A percentile compares a stretch with the other conserved stretches of the same genome.
These are phyloP conservation scores for Cicer yamashitae DNA, from an alignment of 306 rosid species.

Conservation along the genomic window DNA sequence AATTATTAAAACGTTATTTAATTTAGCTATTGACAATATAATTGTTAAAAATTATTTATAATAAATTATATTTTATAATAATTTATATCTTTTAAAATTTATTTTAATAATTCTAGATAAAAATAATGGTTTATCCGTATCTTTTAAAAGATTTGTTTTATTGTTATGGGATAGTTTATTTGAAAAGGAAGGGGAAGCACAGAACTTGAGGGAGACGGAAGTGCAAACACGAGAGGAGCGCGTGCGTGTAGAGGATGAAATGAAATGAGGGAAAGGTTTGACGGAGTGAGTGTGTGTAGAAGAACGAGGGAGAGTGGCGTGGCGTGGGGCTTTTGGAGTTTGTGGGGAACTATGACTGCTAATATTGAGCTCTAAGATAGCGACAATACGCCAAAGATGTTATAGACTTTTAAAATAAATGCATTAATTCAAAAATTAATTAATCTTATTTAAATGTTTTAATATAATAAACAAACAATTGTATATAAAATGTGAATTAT, in stretches of 20 bases:
- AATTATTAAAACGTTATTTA: too few relatives aligned
- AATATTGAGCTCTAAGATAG: slow-evolving; percentile 49
- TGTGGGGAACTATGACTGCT: slow-evolving; percentile 56
- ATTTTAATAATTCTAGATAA: too few relatives aligned
- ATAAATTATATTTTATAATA: too few relatives aligned
- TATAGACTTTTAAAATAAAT: slow-evolving; percentile 43
- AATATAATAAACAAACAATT: too few relatives aligned
- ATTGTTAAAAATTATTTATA: too few relatives aligned
- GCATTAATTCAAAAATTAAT: too few relatives aligned
- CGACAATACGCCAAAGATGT: slow-evolving; percentile 56
- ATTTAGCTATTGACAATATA: too few relatives aligned
- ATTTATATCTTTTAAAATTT: too few relatives aligned
- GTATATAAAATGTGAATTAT: too few relatives aligned
- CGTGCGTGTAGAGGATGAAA: slow-evolving; percentile 23
- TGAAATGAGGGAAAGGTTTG: slow-evolving; percentile 8
- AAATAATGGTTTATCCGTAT: too few relatives aligned
- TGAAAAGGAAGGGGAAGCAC: neutral
- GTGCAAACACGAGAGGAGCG: slow-evolving; percentile 23
- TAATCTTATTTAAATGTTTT: too few relatives aligned
- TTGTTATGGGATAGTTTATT: neutral
- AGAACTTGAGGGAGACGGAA: neutral
- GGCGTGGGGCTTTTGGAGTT: slow-evolving; percentile 38
- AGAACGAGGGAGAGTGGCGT: slow-evolving; percentile 17
- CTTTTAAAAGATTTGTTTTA: too few relatives aligned
- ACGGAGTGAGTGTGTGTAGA: slow-evolving; percentile 35